Percentiles rank a stretch among this genome's conserved stretches.
These are phyloP conservation scores for Westerdykella ornata DNA, from an alignment of 2,329 filamentous ascomycete species.

Conservation along the genomic window DNA sequence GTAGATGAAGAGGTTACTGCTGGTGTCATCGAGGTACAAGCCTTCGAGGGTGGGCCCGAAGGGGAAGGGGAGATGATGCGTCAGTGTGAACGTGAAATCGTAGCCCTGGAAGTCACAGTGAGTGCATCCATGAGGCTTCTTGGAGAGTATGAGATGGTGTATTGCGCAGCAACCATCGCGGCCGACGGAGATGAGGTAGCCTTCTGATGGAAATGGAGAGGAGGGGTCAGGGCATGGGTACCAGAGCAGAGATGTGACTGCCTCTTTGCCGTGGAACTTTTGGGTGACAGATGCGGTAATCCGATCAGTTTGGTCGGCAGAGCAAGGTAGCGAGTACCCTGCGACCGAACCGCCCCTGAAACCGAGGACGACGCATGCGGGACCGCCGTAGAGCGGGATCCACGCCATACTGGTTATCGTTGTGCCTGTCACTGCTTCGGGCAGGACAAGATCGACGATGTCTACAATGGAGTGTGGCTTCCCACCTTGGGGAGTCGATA, in stretches of 20 bases:
- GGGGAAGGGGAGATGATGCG: constrained; percentile 63
- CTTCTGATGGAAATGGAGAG: constrained; percentile 33
- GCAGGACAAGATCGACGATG: constrained; percentile 11
- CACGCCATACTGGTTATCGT: constrained; percentile 47
- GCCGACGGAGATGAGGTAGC: constrained; percentile 62
- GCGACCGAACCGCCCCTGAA: constrained; percentile 51
- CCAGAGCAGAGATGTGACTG: constrained; percentile 59
- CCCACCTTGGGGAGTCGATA: constrained; percentile 6
- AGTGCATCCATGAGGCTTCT: not conserved
- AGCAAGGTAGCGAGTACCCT: constrained; percentile 36
- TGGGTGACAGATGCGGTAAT: constrained; percentile 2
- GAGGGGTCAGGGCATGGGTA: not conserved
- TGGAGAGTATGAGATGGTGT: constrained; percentile 39
- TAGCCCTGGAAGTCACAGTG: no score
- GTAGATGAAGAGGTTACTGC: constrained; percentile 59
- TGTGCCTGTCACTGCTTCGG: constrained; percentile 40
- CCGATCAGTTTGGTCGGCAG: constrained; percentile 11
- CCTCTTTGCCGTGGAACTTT: constrained; percentile 48
- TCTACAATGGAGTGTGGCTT: constrained; percentile 1
- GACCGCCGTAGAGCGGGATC: constrained; percentile 8
- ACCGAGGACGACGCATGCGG: constrained; percentile 45
- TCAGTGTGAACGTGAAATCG: constrained; percentile 32
- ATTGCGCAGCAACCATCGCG: constrained; percentile 72
- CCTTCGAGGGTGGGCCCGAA: constrained; percentile 73
- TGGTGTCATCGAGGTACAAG: constrained; percentile 44